These are phyloP conservation scores for Panaeolus cyanescens DNA, from an alignment of 768 basidiomycete genomes.

Conservation along the genomic window DNA sequence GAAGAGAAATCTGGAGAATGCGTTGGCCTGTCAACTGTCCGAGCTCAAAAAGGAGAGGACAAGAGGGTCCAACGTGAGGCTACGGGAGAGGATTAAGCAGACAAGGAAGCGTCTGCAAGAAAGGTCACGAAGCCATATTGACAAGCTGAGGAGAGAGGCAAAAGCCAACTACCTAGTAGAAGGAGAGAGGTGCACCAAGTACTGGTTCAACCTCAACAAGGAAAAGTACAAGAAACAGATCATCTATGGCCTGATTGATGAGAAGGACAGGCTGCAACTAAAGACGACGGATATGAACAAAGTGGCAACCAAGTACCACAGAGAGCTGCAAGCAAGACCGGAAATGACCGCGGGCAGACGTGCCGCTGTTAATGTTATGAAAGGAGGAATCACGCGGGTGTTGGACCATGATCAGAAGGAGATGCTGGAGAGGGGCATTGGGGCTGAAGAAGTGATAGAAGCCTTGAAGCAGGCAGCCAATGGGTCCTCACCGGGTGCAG, in stretches of 20 bases:
- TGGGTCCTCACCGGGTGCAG: slow-evolving; percentile 20
- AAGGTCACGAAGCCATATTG: not conserved
- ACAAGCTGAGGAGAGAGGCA: not conserved
- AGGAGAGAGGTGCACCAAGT: slow-evolving; percentile 4
- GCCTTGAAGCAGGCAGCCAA: slow-evolving; percentile 15
- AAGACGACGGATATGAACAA: slow-evolving; percentile 29
- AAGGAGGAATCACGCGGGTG: too few relatives aligned
- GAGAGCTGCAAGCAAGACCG: slow-evolving; percentile 24
- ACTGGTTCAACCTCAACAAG: slow-evolving; percentile 6
- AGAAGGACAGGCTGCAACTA: slow-evolving; percentile 10
- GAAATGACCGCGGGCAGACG: not conserved
- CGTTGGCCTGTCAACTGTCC: not conserved
- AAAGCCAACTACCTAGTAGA: not conserved
- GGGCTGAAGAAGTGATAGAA: slow-evolving; percentile 12
- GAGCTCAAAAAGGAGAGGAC: not conserved
- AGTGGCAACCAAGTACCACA: slow-evolving; percentile 26
- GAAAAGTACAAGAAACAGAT: slow-evolving; percentile 1
- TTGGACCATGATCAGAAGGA: slow-evolving; percentile 2
- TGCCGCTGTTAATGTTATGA: not conserved
- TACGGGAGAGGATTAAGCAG: too few relatives aligned
- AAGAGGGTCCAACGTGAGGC: not conserved
- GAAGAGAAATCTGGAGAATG: not conserved
- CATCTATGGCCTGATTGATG: slow-evolving; percentile 1
- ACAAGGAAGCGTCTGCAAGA: not conserved
- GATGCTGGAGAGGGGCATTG: slow-evolving; percentile 1